Base-by-base conservation (phyloP, 2,329 filamentous ascomycete genomes). In the Claviceps pazoutovae region DNA sequence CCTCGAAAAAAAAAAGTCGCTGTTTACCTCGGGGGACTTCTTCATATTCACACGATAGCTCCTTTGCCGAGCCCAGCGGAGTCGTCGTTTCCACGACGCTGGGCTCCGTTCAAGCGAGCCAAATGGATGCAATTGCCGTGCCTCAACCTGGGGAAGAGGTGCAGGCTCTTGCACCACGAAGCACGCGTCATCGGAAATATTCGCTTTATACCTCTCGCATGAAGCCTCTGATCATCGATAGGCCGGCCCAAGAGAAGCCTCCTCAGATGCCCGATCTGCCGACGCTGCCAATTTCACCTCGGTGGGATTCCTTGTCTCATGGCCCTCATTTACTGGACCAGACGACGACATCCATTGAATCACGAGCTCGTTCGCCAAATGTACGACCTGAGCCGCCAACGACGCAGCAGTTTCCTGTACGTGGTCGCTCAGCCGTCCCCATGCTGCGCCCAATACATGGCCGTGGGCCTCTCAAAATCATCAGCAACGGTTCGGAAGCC, bases 251-350 rank as follows among this genome's bases (percentile, higher is more conserved):
- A 6, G 51, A 57, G 26, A 36, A 51, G 42, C 17, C 46, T 19
- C 46, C 52, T 2, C 55, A 54, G 43, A 30, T 61, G 42, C 60
- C 60, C 38, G 63, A 66, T 49, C 56, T 64, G 14, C 65, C 68
- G 45, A 60, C 67, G 30, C 54, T 68, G 46, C 66, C 69, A 44
- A 56, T 66, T 26, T 68, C 66, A 17, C 66, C 66, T 51, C 64
- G 74, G 56, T 78, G 75, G 74, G 74, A 75, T 56, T 66, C 65
- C 26, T 55, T 65, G 39, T 58, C 62, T 9, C 60, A 65, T 51
- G 56, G 61, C 19, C 54, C 61, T 47, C 64, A 59, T 48, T 44
- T 64, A 36, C 54, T 61, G 8, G 50, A 52, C 30, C 50, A 49
- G 38, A 56, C 26, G 39, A 51, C 47, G 44, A 46, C 56, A 21